These are phyloP conservation scores for Saccharum spontaneum DNA, from an alignment of 176 grass and related monocot species.

Conservation along the genomic window DNA sequence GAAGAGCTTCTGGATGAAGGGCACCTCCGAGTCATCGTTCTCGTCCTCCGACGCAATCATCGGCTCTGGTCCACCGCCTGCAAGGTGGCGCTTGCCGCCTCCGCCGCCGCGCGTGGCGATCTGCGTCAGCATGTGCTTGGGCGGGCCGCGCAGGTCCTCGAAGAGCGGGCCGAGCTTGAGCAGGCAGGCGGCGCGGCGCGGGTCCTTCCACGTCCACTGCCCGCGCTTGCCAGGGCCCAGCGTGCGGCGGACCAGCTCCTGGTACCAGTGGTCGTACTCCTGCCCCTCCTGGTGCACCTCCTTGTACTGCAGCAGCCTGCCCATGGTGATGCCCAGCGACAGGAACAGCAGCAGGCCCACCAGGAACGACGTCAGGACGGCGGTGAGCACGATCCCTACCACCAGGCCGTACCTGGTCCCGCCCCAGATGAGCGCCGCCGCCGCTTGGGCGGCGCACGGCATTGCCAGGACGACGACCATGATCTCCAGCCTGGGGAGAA, in stretches of 20 bases:
- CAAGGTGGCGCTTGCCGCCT: slow-evolving; percentile 25
- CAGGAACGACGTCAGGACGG: slow-evolving; percentile 50
- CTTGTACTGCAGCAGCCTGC: slow-evolving; percentile 80
- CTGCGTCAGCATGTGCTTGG: slow-evolving; percentile 60
- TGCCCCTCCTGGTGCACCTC: slow-evolving; percentile 68
- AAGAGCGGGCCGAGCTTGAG: slow-evolving; percentile 76
- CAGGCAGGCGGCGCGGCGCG: slow-evolving; percentile 38
- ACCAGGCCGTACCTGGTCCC: slow-evolving; percentile 46
- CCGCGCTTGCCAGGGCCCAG: slow-evolving; percentile 80
- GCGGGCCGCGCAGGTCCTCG: slow-evolving; percentile 84
- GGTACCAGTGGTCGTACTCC: slow-evolving; percentile 62
- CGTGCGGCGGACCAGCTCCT: slow-evolving; percentile 57
- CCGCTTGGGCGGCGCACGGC: slow-evolving; percentile 75
- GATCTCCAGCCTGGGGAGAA: slow-evolving; percentile 80
- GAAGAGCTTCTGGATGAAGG: slow-evolving; percentile 63
- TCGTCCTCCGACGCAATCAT: slow-evolving; percentile 79
- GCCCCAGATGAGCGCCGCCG: slow-evolving; percentile 62
- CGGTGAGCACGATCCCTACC: slow-evolving; percentile 56
- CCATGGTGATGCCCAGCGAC: slow-evolving; percentile 74
- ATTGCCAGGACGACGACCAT: slow-evolving; percentile 63
- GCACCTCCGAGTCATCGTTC: slow-evolving; percentile 68
- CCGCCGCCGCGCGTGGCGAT: slow-evolving; percentile 10
- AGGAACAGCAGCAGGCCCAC: slow-evolving; percentile 73
- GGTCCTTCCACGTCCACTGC: slow-evolving; percentile 80
- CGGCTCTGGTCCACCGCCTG: slow-evolving; percentile 36